These are phyloP conservation scores for Warburgia ugandensis DNA, from an alignment of 164 flowering plant species.

Conservation along the genomic window DNA sequence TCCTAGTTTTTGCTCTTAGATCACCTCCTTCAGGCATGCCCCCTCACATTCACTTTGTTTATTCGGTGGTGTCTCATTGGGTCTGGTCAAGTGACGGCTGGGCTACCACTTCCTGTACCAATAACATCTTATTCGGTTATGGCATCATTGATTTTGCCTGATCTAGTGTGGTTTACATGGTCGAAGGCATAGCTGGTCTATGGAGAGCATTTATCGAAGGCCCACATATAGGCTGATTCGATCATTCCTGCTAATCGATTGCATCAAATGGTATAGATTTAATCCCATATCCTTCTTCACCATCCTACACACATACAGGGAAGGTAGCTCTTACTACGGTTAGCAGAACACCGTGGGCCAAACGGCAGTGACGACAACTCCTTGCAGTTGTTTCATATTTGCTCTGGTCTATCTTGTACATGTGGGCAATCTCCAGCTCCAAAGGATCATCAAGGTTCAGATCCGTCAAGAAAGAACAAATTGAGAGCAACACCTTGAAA, in stretches of 20 bases:
- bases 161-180: constrained; percentile 70
- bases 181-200: constrained; percentile 64
- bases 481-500: constrained; percentile 28
- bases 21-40: too few species aligned
- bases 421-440: constrained; percentile 32
- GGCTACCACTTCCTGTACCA: constrained; percentile 36
- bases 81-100: constrained; percentile 70
- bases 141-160: constrained; percentile 79
- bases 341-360: constrained; percentile 65
- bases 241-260: constrained; percentile 34
- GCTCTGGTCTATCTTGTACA: constrained; percentile 28
- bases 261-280: constrained; percentile 70
- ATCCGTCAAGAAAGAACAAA: constrained; percentile 25
- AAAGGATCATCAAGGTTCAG: constrained; percentile 30
- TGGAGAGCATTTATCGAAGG: constrained; percentile 79
- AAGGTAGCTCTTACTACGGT: constrained; percentile 32
- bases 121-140: constrained; percentile 33
- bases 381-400: constrained; percentile 58
- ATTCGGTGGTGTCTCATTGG: constrained; percentile 76
- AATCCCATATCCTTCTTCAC: constrained; percentile 66
- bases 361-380: constrained; percentile 70
- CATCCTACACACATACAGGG: constrained; percentile 29
- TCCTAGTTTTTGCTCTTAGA: too few species aligned
- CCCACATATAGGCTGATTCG: constrained; percentile 64
- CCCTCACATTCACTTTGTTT: too few species aligned